These are phyloP conservation scores for Monascus ruber DNA, from an alignment of 2,329 filamentous ascomycete species.

Conservation along the genomic window DNA sequence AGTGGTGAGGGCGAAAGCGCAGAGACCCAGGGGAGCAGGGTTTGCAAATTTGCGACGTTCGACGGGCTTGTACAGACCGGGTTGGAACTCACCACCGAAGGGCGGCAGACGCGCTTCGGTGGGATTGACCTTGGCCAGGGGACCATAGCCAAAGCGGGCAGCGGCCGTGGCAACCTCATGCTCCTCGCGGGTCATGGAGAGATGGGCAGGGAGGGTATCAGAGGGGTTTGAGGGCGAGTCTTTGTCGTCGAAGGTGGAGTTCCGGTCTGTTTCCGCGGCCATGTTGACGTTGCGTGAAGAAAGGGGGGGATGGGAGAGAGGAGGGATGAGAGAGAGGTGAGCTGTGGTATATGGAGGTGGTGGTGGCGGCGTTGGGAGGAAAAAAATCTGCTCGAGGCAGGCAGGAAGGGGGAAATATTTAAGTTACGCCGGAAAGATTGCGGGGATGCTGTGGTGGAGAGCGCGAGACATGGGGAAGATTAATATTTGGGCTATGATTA, in stretches of 20 bases:
- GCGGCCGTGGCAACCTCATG: constrained; percentile 33
- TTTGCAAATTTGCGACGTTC: constrained; percentile 62
- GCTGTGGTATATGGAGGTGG: too few relatives aligned
- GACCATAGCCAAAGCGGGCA: constrained; percentile 40
- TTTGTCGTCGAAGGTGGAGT: neutral
- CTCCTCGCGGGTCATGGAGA: constrained; percentile 34
- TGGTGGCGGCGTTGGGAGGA: too few relatives aligned
- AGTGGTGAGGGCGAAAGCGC: constrained; percentile 70
- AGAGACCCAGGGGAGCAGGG: constrained; percentile 65
- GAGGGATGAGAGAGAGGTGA: too few relatives aligned
- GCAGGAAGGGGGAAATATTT: too few relatives aligned
- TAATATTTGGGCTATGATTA: too few relatives aligned
- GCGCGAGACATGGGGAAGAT: too few relatives aligned
- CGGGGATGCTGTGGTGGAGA: too few relatives aligned
- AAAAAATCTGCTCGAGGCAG: too few relatives aligned
- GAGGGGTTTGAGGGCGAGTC: constrained; percentile 5
- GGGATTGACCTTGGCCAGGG: constrained; percentile 40
- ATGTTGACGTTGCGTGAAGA: too few relatives aligned
- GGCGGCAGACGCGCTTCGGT: constrained; percentile 41
- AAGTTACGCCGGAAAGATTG: too few relatives aligned
- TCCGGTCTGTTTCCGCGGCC: too few relatives aligned
- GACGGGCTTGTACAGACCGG: constrained; percentile 55
- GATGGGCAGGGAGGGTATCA: constrained; percentile 10
- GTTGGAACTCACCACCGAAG: constrained; percentile 64
- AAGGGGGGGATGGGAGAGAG: too few relatives aligned